Base-by-base conservation (phyloP, 2,329 filamentous ascomycete genomes). In the Aspergillus sp. region DNA sequence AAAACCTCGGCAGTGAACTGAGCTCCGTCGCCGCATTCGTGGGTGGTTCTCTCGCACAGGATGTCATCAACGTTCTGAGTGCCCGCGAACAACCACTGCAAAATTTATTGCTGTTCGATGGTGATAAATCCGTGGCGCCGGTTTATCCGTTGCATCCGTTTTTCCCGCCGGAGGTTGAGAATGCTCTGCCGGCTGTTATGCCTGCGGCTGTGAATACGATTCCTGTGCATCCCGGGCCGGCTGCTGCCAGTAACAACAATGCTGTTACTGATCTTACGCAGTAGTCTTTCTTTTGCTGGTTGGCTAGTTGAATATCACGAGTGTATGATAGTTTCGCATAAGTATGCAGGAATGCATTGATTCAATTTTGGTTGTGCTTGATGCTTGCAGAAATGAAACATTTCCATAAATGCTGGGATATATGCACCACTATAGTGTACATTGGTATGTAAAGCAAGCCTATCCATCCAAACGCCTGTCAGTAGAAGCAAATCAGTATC, bases 61-160 rank as follows among this genome's bases (percentile, higher is more conserved):
- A 98, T 64, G 90, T 95, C 45, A 97, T 98, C 71, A 97, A 97
- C 61, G 90, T 96, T 27, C 79, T 97, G 5, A 89, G 90, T 43
- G 83, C 87, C 64, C 83, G 86, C 37, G 90, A 97, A 71, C 93
- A 96, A 68, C 93, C 93, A 1, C 86, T 98, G 38, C 93, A 98
- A 72, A 98, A 98, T 67, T 82, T 95, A 65, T 80, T 95, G 44
- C 75, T 97, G 17, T 95, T 97, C 60, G 90, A 97, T 65, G 90
- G 90, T 12, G 86, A 88, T 57, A 80, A 78, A 41, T 86, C 88
- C 68, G 81, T 87, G 55, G 88, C 86, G 0, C 83, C 83, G 2
- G 83, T 93, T 55, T 95, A 93, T 64, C 79, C 89, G 2, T 74
- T 97, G 38, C 88, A 94, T 63, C 88, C 89, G 0, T 75, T 79